Percentiles rank a stretch among this genome's conserved stretches.
phyloP scores from a whole-genome alignment of 176 grass and related monocot genomes.

The Tuctoria greenei region DNA sequence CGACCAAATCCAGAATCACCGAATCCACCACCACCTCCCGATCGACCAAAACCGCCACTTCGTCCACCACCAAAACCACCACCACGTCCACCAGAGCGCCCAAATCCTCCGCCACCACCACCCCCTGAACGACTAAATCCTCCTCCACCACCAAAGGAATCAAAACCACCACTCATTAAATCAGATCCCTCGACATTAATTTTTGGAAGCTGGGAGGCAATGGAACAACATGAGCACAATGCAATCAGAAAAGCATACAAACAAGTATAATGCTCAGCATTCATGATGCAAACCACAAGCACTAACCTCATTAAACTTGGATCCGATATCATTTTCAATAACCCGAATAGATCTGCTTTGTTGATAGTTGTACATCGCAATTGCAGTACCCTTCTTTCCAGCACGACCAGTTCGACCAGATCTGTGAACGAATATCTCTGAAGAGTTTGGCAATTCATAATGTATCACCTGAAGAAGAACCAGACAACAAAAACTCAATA shows the following conservation, averaged over 20 bases:
- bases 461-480: constrained; percentile 70
- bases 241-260: constrained; percentile 3
- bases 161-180: constrained; percentile 54
- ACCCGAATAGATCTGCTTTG: constrained; percentile 61
- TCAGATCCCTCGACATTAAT: constrained; percentile 70
- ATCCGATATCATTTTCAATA: constrained; percentile 75
- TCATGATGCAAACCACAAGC: background rate
- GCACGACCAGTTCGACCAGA: constrained; percentile 96
- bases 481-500: background rate
- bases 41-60: constrained; percentile 42
- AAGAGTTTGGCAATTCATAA: constrained; percentile 83
- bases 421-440: constrained; percentile 92
- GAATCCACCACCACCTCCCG: constrained; percentile 43
- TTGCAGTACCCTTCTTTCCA: constrained; percentile 89
- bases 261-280: background rate
- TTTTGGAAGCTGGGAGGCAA: constrained; percentile 63
- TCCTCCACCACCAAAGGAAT: constrained; percentile 48
- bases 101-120: constrained; percentile 10
- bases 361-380: constrained; percentile 62
- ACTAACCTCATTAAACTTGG: constrained; percentile 72
- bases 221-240: constrained; percentile 14
- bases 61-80: constrained; percentile 27
- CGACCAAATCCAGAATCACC: constrained; percentile 43
- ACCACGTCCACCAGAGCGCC: constrained; percentile 42
- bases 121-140: constrained; percentile 42